Evolutionary conservation across 106 monocot species (phyloP).

Genomic region (Acanthochlamys bracteata): DNA sequence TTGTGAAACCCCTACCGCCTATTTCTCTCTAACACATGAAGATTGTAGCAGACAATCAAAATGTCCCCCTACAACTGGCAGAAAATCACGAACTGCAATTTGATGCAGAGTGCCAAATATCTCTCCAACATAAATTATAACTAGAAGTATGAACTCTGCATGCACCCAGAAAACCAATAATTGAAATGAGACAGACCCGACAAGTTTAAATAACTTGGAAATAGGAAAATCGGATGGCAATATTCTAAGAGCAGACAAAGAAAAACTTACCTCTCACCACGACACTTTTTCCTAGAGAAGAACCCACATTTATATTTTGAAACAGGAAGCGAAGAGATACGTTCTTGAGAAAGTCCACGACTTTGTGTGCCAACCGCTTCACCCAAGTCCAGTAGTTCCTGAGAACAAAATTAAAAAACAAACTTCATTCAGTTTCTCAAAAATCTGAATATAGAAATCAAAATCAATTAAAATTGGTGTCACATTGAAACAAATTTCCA

Average conservation of each 20-base stretch:
- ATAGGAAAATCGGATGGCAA: background rate
- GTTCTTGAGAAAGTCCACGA: constrained; percentile 78
- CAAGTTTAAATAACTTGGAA: background rate
- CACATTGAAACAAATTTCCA: background rate
- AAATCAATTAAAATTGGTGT: background rate
- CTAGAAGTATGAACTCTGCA: too few relatives aligned
- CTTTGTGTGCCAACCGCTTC: constrained; percentile 90
- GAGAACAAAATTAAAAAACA: background rate
- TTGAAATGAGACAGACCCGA: background rate
- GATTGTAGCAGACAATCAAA: too few relatives aligned
- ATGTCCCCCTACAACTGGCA: too few relatives aligned
- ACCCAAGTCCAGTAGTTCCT: constrained; percentile 96
- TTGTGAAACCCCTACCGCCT: too few relatives aligned
- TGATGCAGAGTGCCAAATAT: too few relatives aligned
- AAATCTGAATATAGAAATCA: background rate
- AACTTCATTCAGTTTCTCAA: background rate
- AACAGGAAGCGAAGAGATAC: constrained; percentile 72
- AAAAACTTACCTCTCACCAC: constrained; percentile 53
- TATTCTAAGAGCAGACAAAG: background rate
- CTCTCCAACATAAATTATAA: too few relatives aligned
- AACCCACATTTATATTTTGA: constrained; percentile 87
- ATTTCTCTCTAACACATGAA: too few relatives aligned
- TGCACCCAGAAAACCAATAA: too few relatives aligned
- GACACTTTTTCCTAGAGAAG: constrained; percentile 71
- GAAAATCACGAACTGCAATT: too few relatives aligned